A percentile compares a stretch with the other conserved stretches of the same genome.
phyloP scores from a whole-genome alignment of 768 basidiomycete genomes.

The Pleurotus djamor region DNA sequence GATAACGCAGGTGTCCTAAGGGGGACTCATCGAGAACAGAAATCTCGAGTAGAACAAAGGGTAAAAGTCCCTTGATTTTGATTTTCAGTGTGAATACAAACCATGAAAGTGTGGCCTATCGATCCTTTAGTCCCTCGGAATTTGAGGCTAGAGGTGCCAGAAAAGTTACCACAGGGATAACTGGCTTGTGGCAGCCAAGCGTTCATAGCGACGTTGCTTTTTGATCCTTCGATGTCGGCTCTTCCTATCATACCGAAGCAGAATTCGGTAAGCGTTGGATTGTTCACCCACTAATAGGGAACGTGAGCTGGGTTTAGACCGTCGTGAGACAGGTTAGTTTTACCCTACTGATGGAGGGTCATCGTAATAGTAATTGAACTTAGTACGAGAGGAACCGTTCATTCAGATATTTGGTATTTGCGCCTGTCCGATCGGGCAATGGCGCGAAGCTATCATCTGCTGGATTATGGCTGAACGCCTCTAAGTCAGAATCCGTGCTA shows the following conservation, averaged over 20 bases:
- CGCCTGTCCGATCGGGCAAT: slow-evolving; percentile 76
- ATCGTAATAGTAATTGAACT: slow-evolving; percentile 76
- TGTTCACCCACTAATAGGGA: slow-evolving; percentile 79
- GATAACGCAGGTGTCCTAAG: slow-evolving; percentile 81
- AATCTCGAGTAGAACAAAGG: slow-evolving; percentile 79
- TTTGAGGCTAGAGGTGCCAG: slow-evolving; percentile 82
- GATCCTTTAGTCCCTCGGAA: slow-evolving; percentile 80
- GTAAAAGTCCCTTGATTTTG: slow-evolving; percentile 81
- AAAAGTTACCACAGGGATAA: slow-evolving; percentile 80
- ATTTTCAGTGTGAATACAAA: slow-evolving; percentile 82
- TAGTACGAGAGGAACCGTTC: slow-evolving; percentile 83
- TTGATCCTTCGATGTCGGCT: slow-evolving; percentile 83
- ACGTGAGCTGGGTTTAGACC: slow-evolving; percentile 82
- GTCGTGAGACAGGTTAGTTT: slow-evolving; percentile 86
- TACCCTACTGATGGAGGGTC: slow-evolving; percentile 80
- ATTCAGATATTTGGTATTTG: slow-evolving; percentile 85
- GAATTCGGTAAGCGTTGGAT: slow-evolving; percentile 81
- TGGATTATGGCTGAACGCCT: slow-evolving; percentile 86
- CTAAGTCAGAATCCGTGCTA: slow-evolving; percentile 82
- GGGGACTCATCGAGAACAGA: slow-evolving; percentile 79
- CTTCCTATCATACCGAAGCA: slow-evolving; percentile 82
- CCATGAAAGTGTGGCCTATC: slow-evolving; percentile 83
- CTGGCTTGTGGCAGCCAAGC: slow-evolving; percentile 82
- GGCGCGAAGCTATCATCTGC: slow-evolving; percentile 79
- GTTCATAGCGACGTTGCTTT: slow-evolving; percentile 84